Conservation (phyloP, 2,329 filamentous ascomycete species). For the Elsinoe ampelina region DNA sequence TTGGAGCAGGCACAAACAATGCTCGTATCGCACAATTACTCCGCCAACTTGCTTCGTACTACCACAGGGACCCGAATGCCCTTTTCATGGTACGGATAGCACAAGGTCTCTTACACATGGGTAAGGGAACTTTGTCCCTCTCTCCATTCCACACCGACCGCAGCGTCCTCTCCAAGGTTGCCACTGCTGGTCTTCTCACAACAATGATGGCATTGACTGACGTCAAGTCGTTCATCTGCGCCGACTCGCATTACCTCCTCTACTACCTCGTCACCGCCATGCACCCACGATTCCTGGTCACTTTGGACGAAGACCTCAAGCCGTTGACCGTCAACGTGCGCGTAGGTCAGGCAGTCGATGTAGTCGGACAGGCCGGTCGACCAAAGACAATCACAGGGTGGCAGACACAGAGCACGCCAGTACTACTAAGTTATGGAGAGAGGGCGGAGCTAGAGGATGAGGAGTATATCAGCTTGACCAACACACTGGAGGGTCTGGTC, state of each 20-base stretch:
- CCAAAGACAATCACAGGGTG: constrained; percentile 99
- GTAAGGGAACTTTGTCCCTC: constrained; percentile 91
- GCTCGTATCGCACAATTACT: constrained; percentile 90
- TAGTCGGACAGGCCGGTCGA: constrained; percentile 90
- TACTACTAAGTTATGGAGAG: constrained; percentile 88
- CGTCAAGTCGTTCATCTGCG: constrained; percentile 72
- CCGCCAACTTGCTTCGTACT: constrained; percentile 92
- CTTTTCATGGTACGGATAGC: constrained; percentile 99
- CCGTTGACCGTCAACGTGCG: constrained; percentile 92
- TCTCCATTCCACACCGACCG: constrained; percentile 99
- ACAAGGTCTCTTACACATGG: constrained; percentile 96
- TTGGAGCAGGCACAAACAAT: constrained; percentile 96
- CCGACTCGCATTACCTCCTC: constrained; percentile 78
- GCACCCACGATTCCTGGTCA: constrained; percentile 93
- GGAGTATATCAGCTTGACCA: constrained; percentile 87
- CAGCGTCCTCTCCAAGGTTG: constrained; percentile 85
- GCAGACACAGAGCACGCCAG: constrained; percentile 99
- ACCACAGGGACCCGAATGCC: constrained; percentile 90
- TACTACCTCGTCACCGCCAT: constrained; percentile 97
- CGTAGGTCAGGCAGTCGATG: constrained; percentile 94
- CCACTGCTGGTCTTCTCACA: constrained; percentile 78
- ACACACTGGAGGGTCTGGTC: constrained; percentile 84
- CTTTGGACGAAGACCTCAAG: constrained; percentile 87
- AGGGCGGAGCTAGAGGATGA: constrained; percentile 95
- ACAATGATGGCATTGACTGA: constrained; percentile 92